Base-by-base conservation (phyloP, 1,284 basidiomycete genomes). In the Sporisorium iseilematis-ciliati region DNA sequence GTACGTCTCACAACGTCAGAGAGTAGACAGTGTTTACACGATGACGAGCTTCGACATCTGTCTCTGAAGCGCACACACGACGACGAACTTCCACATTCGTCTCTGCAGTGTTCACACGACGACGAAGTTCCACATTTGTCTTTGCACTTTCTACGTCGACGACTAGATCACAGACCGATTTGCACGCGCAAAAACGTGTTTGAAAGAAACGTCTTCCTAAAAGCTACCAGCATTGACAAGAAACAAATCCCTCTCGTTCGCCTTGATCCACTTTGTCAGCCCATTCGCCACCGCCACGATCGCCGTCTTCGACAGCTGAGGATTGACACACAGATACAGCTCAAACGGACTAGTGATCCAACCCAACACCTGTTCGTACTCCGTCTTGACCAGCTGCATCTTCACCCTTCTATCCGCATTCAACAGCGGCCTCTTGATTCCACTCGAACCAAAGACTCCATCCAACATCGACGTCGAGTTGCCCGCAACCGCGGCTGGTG, bases 301-400 rank as follows among this genome's bases (percentile, higher is more conserved):
- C 0, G 92, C 93, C 53, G 90, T 90, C 88, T 97, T 97, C 2
- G 94, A 91, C 54, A 98, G 84, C 53, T 90, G 88, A 2, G 94
- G 93, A 2, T 93, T 92, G 10, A 96, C 86, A 0, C 92, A 88
- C 55, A 97, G 86, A 84, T 97, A 98, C 21, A 99, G 86, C 85
- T 98, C 95, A 81, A 97, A 97, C 0, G 91, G 91, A 77, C 93
- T 91, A 0, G 95, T 97, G 69, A 95, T 92, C 95, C 97, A 85
- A 0, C 55, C 76, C 29, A 80, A 38, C 7, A 97, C 90, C 54
- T 91, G 91, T 87, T 98, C 96, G 61, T 91, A 89, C 59, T 91
- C 90, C 0, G 93, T 95, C 14, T 90, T 89, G 26, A 96, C 88
- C 82, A 93, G 94, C 20, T 81, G 78, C 68, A 82, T 76, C 26